Evolutionary conservation across 179 eudicot species (phyloP), one percentile per base, ranked within the genome.

Genomic region (Camellia oleifera): DNA sequence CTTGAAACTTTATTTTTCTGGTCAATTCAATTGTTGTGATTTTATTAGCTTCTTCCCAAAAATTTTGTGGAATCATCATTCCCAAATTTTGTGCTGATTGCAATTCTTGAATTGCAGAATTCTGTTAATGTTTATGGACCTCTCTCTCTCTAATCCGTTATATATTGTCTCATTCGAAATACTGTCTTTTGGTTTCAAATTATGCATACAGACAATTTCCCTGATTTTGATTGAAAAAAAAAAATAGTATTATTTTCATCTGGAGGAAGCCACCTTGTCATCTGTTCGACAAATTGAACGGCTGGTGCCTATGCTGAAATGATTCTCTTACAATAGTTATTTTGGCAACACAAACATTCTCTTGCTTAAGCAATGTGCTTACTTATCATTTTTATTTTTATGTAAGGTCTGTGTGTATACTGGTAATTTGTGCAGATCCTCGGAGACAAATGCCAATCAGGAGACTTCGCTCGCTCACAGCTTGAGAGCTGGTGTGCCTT

Each of bases 391-490:
- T 70, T 67, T 15, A 40, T 9, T 60, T 32, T 32, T 32, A 32
- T 32, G 40, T 32, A 32, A 32, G 40, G 40, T 32, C 0, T 5
- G 45, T 48, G 17, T 14, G 10, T 63, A 8, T 74, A 23, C 40
- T 45, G 67, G 11, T 73, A 56, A 7, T 11, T 45, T n/a, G 74
- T 79, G 67, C 84, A 87, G 93, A 79, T 74, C 84, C 11, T 71
- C 81, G 1, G 86, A 82, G 76, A 73, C 81, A 77, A 82, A 75
- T 73, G 23, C 81, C 50, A 84, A 78, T 81, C 85, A 72, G 42
- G 85, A 84, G 75, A 79, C 80, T 79, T 74, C 77, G 12, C 80
- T 76, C 62, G 73, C 53, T 61, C 66, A 80, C 40, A 72, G 60
- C 77, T 18, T 80, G 74, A 78, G 69, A 50, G 65, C 74, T 15